Evolutionary conservation across 2,329 filamentous ascomycete genomes (phyloP), one percentile per base, ranked within the genome.

Genomic region (Sphaerostilbella broomeana): DNA sequence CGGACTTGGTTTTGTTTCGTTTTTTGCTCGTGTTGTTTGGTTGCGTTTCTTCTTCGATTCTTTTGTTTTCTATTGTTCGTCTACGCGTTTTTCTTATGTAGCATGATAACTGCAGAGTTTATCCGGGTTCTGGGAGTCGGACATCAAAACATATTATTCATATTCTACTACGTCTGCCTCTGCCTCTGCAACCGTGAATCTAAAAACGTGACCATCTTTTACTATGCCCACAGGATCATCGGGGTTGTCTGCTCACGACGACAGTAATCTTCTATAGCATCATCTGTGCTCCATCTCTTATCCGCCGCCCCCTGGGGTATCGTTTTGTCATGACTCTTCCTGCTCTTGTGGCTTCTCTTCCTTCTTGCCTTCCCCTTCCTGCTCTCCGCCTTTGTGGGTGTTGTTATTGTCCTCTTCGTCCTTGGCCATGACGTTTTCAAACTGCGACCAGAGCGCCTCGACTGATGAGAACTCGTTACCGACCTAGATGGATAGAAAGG

Each of bases 381-480:
- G 50, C 10, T 48, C 54, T 3, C 56, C 53, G 35, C 47, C 35
- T 46, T 52, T 28, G 26, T n/a, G n/a, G n/a, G n/a, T n/a, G n/a
- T n/a, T n/a, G n/a, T n/a, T n/a, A n/a, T 58, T 51, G n/a, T 47
- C 52, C 20, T 58, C 60, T 12, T 51, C 67, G 40, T 83, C 75
- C 54, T 83, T 86, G 7, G 78, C 86, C 89, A 95, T 97, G 52
- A 97, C 89, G 50, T 82, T 85, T 66, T 98, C 92, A 57, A 98
- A 97, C 55, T 94, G 87, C 26, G 86, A 94, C 92, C 92, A 98
- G 12, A 98, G 73, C 20, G 87, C 88, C 62, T 98, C 92, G 29
- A 98, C 92, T 4, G 87, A 89, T n/a, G 85, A 82, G 64, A 98
- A 95, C 57, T 98, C 92, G 63, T 95, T 95, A 25, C 92, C 92